These are phyloP conservation scores for Diplodia seriata DNA, from an alignment of 2,329 filamentous ascomycete species.

Conservation along the genomic window DNA sequence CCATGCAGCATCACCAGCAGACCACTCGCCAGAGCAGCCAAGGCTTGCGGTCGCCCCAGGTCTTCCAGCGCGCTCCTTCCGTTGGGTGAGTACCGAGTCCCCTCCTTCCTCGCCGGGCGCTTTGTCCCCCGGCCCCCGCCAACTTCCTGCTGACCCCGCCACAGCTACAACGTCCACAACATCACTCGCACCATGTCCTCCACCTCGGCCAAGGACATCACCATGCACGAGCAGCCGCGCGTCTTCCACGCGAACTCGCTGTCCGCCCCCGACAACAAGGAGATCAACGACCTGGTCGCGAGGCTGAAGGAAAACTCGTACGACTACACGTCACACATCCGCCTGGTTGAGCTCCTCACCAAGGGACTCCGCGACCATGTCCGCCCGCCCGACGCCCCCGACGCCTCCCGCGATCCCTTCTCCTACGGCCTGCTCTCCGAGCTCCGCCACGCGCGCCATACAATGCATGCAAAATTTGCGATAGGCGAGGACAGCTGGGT, in stretches of 20 bases:
- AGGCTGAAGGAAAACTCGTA: constrained; percentile 56
- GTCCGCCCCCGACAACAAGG: constrained; percentile 52
- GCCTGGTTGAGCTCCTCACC: constrained; percentile 57
- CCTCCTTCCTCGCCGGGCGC: constrained; percentile 19
- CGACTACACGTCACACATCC: constrained; percentile 57
- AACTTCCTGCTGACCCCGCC: neutral
- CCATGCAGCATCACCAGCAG: constrained; percentile 56
- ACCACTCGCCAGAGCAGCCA: constrained; percentile 47
- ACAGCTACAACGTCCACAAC: constrained; percentile 40
- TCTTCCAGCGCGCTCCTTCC: constrained; percentile 44
- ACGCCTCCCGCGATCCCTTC: constrained; percentile 42
- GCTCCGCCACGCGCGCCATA: constrained; percentile 59
- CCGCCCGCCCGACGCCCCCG: constrained; percentile 39
- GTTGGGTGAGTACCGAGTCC: constrained; percentile 42
- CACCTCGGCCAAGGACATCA: constrained; percentile 53
- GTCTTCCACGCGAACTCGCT: constrained; percentile 52
- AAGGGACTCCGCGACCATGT: constrained; percentile 55
- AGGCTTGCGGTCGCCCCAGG: constrained; percentile 37
- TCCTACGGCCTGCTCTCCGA: constrained; percentile 55
- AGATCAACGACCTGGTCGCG: constrained; percentile 53
- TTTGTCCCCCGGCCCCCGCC: constrained; percentile 19
- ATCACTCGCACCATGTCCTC: constrained; percentile 51
- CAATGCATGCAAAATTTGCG: constrained; percentile 69
- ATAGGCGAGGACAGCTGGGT: constrained; percentile 80
- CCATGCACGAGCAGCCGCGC: constrained; percentile 57